Evolutionary conservation across 495 filamentous ascomycete species (phyloP).

Genomic region (Trichoderma erinaceum): DNA sequence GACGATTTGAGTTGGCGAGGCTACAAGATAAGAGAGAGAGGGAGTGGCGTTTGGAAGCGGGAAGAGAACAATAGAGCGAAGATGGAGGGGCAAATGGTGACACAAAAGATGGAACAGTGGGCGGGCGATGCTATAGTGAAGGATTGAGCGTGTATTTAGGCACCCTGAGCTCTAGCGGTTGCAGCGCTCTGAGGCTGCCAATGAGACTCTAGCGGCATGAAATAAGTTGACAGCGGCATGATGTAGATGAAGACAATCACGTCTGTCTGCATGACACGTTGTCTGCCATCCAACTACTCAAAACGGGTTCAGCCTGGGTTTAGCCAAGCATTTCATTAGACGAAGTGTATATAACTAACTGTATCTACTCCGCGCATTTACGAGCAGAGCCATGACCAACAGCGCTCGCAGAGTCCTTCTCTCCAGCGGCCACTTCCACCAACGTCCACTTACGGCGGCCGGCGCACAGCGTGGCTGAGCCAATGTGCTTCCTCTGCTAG

Average conservation of each 20-base stretch:
- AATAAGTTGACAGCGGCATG: too few species aligned
- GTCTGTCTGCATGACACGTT: too few species aligned
- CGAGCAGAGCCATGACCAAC: background rate
- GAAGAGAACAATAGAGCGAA: background rate
- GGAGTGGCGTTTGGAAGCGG: constrained; percentile 3
- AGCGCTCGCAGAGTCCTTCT: background rate
- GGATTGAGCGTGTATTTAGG: background rate
- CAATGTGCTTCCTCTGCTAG: background rate
- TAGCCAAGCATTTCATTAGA: too few species aligned
- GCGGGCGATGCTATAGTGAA: background rate
- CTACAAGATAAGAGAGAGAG: background rate
- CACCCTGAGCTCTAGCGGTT: background rate
- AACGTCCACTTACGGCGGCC: constrained; percentile 8
- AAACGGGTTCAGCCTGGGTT: too few species aligned
- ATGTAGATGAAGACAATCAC: too few species aligned
- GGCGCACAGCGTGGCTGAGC: constrained; percentile 11
- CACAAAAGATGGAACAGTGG: background rate
- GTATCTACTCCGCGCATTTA: too few species aligned
- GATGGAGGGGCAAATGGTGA: background rate
- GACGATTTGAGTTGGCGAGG: background rate
- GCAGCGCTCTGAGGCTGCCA: too few species aligned
- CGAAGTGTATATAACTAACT: too few species aligned
- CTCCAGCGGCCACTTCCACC: background rate
- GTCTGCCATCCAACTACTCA: too few species aligned
- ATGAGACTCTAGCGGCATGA: too few species aligned